Conservation (phyloP, 1,284 basidiomycete genomes). For the Tranzscheliella williamsii region DNA sequence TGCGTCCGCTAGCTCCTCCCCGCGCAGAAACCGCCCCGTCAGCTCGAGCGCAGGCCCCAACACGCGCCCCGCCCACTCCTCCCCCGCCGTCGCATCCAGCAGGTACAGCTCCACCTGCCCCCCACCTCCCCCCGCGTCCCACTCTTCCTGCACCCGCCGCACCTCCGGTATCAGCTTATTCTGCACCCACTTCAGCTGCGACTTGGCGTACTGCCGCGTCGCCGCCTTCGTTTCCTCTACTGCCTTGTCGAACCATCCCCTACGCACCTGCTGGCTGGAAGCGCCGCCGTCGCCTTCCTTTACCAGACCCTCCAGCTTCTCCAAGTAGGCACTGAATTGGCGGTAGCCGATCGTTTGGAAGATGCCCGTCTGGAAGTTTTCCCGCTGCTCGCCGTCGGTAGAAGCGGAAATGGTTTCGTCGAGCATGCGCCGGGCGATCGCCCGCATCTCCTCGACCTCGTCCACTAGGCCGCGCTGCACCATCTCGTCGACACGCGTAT, state of each 20-base stretch:
- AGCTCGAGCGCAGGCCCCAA: constrained; percentile 45
- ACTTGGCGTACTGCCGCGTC: constrained; percentile 88
- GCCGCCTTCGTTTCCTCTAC: constrained; percentile 80
- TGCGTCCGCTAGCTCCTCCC: constrained; percentile 68
- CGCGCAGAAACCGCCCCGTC: constrained; percentile 65
- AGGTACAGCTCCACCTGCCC: constrained; percentile 64
- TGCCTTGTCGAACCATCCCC: constrained; percentile 67
- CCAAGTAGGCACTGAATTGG: constrained; percentile 77
- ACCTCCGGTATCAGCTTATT: constrained; percentile 85
- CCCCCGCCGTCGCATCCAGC: constrained; percentile 71
- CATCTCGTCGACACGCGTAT: constrained; percentile 86
- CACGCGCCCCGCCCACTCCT: constrained; percentile 66
- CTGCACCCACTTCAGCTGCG: constrained; percentile 88
- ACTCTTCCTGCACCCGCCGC: constrained; percentile 15
- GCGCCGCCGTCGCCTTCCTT: neutral
- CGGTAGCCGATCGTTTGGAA: constrained; percentile 95
- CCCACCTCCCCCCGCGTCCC: too few species aligned
- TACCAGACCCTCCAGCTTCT: constrained; percentile 42
- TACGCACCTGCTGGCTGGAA: neutral
- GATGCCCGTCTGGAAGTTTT: constrained; percentile 72
- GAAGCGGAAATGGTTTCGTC: neutral
- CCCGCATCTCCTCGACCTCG: constrained; percentile 71
- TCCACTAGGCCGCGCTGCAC: constrained; percentile 79
- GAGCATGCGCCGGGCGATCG: constrained; percentile 51
- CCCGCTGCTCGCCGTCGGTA: constrained; percentile 51